Evolutionary conservation across 345 rosid genomes (phyloP), one percentile per base, ranked within the genome.

Genomic region (Eucalyptus cloeziana): DNA sequence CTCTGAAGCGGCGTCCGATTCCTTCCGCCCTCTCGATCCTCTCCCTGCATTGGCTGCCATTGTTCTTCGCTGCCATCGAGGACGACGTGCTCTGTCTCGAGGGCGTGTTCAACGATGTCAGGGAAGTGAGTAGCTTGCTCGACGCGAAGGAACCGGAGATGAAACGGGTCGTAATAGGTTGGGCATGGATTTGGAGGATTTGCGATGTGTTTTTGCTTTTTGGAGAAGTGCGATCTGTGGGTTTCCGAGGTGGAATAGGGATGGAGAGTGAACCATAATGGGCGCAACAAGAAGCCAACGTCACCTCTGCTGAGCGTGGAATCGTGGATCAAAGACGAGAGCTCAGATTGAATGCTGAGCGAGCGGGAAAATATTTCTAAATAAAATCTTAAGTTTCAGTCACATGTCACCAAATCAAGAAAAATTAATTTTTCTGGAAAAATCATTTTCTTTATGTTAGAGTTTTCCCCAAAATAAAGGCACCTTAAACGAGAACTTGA

Each of bases 131-230:
- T 58, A 93, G 71, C 49, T 89, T 93, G 92, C 90, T 81, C 37
- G 56, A 31, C 58, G 81, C 24, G 60, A 80, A 88, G 90, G 92
- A 90, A 81, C 89, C 88, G 15, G 86, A 62, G 6, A 91, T 87
- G 88, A 90, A 86, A 87, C 52, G 40, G 71, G 56, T 91, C 85
- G 86, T 88, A 52, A 91, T 86, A 90, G 91, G 88, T 60, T 88
- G 95, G 86, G 93, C 91, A 58, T 92, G 94, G 87, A 92, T 90
- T 91, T 91, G 92, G 90, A 31, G 92, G 89, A 92, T 88, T 56
- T 91, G 93, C 62, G 90, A 62, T 43, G 51, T 45, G 83, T 90
- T 62, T 88, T 90, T 91, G 86, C 76, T 89, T 62, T 88, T 90
- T 91, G 86, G 91, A 88, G 88, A 44, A 94, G 91, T 14, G 89